phyloP scores from a whole-genome alignment of 1,139 yeast genomes.

The Suhomyces bokatorum region DNA sequence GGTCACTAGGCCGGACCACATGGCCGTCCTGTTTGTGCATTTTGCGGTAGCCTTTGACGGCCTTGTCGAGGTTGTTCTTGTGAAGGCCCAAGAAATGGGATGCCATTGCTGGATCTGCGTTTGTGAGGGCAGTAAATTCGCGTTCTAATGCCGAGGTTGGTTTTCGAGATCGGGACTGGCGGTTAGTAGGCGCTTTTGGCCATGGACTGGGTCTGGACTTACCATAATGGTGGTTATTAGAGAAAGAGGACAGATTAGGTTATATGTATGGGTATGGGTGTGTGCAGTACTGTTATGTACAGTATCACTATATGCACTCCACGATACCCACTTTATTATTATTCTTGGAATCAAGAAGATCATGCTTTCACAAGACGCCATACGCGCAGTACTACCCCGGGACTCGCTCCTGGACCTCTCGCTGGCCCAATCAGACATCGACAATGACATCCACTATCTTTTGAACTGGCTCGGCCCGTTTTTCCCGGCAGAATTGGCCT shows the following conservation, averaged over 20 bases:
- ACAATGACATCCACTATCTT: constrained; percentile 42
- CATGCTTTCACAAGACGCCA: not conserved
- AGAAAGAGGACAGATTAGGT: not conserved
- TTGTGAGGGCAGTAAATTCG: constrained; percentile 36
- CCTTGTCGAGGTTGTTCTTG: constrained; percentile 31
- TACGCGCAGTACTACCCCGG: constrained; percentile 19
- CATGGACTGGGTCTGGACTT: constrained; percentile 3
- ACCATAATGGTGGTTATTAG: constrained; percentile 8
- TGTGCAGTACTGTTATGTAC: not conserved
- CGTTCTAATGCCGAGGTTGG: constrained; percentile 17
- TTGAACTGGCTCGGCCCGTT: constrained; percentile 42
- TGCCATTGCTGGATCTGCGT: constrained; percentile 28
- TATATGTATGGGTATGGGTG: no score
- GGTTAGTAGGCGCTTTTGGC: constrained; percentile 14
- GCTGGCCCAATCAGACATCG: constrained; percentile 31
- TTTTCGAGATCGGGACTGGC: constrained; percentile 14
- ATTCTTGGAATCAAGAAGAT: not conserved
- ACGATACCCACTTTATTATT: not conserved
- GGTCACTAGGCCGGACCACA: constrained; percentile 11
- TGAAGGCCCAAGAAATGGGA: constrained; percentile 26
- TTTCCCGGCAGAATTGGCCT: constrained; percentile 20
- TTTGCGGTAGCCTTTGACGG: constrained; percentile 31
- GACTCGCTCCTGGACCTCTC: constrained; percentile 27
- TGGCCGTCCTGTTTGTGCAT: constrained; percentile 8
- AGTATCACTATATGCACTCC: not conserved